Conservation (phyloP, 2,329 filamentous ascomycete genomes). For the Pyrenochaeta sp. region DNA sequence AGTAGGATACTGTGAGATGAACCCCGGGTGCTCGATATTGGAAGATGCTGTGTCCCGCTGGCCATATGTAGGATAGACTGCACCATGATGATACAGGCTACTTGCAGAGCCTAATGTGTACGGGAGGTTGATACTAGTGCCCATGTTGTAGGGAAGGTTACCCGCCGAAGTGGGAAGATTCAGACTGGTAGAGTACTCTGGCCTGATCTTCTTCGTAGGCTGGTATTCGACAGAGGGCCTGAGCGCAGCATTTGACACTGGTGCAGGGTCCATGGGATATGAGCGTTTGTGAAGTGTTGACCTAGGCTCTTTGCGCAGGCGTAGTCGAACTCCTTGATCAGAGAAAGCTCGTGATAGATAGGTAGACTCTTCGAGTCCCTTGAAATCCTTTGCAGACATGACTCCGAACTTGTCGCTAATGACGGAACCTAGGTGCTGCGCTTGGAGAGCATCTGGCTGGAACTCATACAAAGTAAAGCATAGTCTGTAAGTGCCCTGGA, state of each 20-base stretch:
- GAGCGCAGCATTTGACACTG: constrained; percentile 3
- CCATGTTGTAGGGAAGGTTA: background rate
- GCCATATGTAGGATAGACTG: background rate
- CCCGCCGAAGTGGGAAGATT: background rate
- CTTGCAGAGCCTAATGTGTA: background rate
- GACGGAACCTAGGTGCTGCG: constrained; percentile 60
- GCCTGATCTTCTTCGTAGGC: constrained; percentile 8
- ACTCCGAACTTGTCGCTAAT: constrained; percentile 74
- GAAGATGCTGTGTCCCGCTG: background rate
- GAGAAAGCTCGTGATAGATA: constrained; percentile 82
- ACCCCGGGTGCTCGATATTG: background rate
- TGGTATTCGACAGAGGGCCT: background rate
- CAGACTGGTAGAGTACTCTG: background rate
- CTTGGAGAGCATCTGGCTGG: constrained; percentile 45
- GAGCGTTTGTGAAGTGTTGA: constrained; percentile 24
- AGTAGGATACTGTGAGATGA: background rate
- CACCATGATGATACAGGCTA: background rate
- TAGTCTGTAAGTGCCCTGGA: constrained; percentile 75
- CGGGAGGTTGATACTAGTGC: background rate
- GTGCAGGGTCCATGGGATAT: constrained; percentile 18
- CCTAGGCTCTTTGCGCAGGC: constrained; percentile 79
- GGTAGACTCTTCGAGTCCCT: constrained; percentile 83
- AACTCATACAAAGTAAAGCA: constrained; percentile 76
- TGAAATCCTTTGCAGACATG: constrained; percentile 72
- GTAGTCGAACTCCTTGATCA: constrained; percentile 84